phyloP scores from a whole-genome alignment of 2,329 filamentous ascomycete species.

The Didymella keratinophila region DNA sequence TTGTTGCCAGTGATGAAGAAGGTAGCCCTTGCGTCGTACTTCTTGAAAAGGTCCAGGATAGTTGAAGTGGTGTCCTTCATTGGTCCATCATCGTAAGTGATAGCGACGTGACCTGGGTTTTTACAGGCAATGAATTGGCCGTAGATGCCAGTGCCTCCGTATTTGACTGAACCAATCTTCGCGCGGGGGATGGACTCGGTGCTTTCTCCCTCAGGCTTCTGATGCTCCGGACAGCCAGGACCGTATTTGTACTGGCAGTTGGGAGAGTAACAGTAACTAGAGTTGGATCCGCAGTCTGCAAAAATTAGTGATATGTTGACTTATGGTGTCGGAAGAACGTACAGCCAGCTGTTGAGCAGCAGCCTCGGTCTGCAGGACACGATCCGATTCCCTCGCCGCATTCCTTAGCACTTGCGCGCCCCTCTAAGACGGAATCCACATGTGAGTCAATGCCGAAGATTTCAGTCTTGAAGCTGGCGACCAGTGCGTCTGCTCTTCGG shows the following conservation, averaged over 20 bases:
- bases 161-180: conserved; percentile 60
- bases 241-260: conserved; percentile 67
- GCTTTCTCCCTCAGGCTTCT: conserved; percentile 60
- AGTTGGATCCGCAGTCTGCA: conserved; percentile 58
- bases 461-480: conserved; percentile 21
- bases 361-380: conserved; percentile 31
- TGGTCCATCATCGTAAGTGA: conserved; percentile 72
- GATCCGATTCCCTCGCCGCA: conserved; percentile 34
- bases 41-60: conserved; percentile 65
- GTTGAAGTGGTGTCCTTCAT: conserved; percentile 63
- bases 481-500: conserved; percentile 29
- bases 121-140: conserved; percentile 49
- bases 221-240: conserved; percentile 66
- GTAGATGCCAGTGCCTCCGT: conserved; percentile 64
- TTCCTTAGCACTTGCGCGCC: conserved; percentile 26
- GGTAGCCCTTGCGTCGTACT: conserved; percentile 67
- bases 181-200: conserved; percentile 61
- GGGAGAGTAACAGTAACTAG: conserved; percentile 64
- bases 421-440: conserved; percentile 6
- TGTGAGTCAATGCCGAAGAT: not conserved
- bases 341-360: conserved; percentile 35
- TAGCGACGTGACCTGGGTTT: conserved; percentile 63
- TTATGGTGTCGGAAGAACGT: not conserved
- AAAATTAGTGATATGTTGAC: not conserved
- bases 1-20: conserved; percentile 70